phyloP scores from a whole-genome alignment of 768 basidiomycete species.

The Pleurotus pulmonarius region DNA sequence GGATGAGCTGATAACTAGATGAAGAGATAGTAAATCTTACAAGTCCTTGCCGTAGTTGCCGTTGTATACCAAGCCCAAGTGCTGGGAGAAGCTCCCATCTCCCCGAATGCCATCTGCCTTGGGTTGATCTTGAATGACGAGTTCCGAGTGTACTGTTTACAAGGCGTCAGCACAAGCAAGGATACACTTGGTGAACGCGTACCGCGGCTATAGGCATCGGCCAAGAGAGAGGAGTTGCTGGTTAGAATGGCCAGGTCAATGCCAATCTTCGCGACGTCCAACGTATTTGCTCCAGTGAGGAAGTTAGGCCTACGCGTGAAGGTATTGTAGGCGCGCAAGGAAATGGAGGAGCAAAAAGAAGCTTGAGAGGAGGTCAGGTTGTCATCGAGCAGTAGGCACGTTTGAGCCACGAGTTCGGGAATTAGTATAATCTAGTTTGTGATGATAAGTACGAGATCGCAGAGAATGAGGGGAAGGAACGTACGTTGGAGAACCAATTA shows the following conservation, averaged over 20 bases:
- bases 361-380: slow-evolving; percentile 38
- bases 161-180: background rate
- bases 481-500: slow-evolving; percentile 62
- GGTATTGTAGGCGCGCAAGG: slow-evolving; percentile 44
- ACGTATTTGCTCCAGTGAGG: slow-evolving; percentile 60
- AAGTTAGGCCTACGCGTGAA: slow-evolving; percentile 40
- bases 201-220: slow-evolving; percentile 40
- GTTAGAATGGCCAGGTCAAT: slow-evolving; percentile 45
- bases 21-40: slow-evolving; percentile 19
- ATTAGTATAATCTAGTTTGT: slow-evolving; percentile 52
- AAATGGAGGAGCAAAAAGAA: slow-evolving; percentile 45
- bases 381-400: slow-evolving; percentile 53
- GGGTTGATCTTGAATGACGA: slow-evolving; percentile 42
- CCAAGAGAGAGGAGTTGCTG: slow-evolving; percentile 40
- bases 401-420: slow-evolving; percentile 50
- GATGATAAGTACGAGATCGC: background rate
- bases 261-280: slow-evolving; percentile 63
- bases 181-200: background rate
- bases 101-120: slow-evolving; percentile 59
- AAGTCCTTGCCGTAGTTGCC: slow-evolving; percentile 63
- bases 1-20: background rate
- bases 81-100: slow-evolving; percentile 50
- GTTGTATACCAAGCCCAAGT: slow-evolving; percentile 63
- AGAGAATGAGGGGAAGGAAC: slow-evolving; percentile 11
- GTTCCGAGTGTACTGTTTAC: slow-evolving; percentile 40